A percentile compares a stretch with the other conserved stretches of the same genome.
Conservation (phyloP, 331 rosid genomes). For the Pyracantha coccinea region DNA sequence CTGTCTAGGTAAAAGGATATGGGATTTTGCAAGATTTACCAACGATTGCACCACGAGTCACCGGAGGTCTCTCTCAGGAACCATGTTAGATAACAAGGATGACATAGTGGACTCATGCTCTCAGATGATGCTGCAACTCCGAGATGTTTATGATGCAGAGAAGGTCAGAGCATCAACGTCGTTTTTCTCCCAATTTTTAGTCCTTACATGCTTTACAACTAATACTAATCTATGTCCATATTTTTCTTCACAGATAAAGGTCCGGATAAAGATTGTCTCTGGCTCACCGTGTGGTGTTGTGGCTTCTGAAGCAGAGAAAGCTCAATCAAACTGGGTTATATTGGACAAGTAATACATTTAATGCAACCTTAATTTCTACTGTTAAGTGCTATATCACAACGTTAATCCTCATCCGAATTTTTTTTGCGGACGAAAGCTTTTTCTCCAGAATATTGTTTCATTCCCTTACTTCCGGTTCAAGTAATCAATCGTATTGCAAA, state of each 20-base stretch:
- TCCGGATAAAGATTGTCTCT: conserved; percentile 69
- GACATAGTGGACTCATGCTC: conserved; percentile 76
- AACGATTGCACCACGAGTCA: conserved; percentile 55
- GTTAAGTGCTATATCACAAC: not conserved
- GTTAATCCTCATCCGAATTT: not conserved
- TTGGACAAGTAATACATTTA: conserved; percentile 67
- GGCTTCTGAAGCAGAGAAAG: conserved; percentile 82
- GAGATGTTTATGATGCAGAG: conserved; percentile 69
- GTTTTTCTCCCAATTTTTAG: not conserved
- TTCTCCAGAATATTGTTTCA: not conserved
- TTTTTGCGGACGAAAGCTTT: not conserved
- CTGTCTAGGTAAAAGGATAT: conserved; percentile 54
- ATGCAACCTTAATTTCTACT: conserved; percentile 10
- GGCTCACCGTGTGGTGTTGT: conserved; percentile 55
- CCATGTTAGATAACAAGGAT: conserved; percentile 59
- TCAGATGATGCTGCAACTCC: conserved; percentile 78
- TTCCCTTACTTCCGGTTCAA: not conserved
- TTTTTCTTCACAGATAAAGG: conserved; percentile 47
- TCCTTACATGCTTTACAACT: not conserved
- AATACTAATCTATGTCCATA: conserved; percentile 11
- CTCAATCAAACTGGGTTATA: conserved; percentile 87
- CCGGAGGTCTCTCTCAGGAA: conserved; percentile 48
- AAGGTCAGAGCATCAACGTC: conserved; percentile 40
- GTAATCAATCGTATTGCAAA: conserved; percentile 7
- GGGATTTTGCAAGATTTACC: conserved; percentile 68